These are phyloP conservation scores for Prasinococcaceae sp. DNA, from an alignment of 139 green algal species.

Conservation along the genomic window DNA sequence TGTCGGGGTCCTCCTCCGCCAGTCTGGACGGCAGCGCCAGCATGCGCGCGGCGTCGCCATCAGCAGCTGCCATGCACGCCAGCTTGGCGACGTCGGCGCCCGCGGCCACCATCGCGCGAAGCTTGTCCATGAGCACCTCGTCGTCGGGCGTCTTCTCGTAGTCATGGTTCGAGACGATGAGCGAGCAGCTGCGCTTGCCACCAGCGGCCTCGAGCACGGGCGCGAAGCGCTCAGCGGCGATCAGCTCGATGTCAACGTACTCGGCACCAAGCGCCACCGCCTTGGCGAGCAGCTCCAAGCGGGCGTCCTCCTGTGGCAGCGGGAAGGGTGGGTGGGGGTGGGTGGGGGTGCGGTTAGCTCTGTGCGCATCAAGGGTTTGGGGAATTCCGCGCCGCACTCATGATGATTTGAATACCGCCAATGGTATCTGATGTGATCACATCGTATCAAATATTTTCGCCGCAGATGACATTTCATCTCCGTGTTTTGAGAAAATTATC, in stretches of 20 bases:
- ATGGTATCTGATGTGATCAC: too few relatives aligned
- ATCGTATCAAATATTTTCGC: too few relatives aligned
- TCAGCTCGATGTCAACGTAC: conserved; percentile 85
- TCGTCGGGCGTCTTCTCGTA: conserved; percentile 56
- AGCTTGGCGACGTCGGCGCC: conserved; percentile 87
- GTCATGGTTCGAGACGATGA: conserved; percentile 93
- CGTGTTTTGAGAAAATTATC: too few relatives aligned
- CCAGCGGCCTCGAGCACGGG: background rate
- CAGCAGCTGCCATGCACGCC: conserved; percentile 69
- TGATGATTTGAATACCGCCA: too few relatives aligned
- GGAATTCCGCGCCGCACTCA: too few relatives aligned
- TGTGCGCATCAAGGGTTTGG: too few relatives aligned
- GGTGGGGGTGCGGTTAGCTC: too few relatives aligned
- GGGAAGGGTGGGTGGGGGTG: too few relatives aligned
- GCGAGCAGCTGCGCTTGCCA: background rate
- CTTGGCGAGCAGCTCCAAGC: conserved; percentile 9
- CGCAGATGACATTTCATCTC: too few relatives aligned
- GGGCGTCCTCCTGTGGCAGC: conserved; percentile 45
- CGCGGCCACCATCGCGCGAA: conserved; percentile 34
- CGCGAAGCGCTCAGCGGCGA: conserved; percentile 48
- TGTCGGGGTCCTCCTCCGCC: conserved; percentile 15
- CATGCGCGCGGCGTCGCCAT: conserved; percentile 52
- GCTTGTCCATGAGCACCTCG: conserved; percentile 42
- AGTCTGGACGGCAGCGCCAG: conserved; percentile 29
- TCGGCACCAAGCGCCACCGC: conserved; percentile 40